Evolutionary conservation across 78 protist genomes (phyloP), one percentile per base, ranked within the genome.

Genomic region (Mantamonas sphyraenae): DNA sequence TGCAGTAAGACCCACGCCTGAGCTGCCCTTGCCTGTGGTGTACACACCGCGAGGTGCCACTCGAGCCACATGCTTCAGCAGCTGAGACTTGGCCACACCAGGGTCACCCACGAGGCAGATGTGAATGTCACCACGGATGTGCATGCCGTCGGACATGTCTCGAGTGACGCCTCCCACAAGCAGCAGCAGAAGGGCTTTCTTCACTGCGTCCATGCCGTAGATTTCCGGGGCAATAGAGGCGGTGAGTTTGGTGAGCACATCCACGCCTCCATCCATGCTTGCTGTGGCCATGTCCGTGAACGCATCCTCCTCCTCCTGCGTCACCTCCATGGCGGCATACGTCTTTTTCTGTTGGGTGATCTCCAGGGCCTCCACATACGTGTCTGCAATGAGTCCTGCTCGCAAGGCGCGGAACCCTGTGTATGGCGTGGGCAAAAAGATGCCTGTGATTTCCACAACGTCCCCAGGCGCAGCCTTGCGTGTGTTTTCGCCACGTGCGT

Each of bases 21-120:
- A 71, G 39, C 84, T 56, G 7, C 99, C 99, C 69, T 91, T 93
- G 45, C 99, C 99, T 0, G 96, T 90, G 16, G 98, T 92, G 82
- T 89, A 93, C 35, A 89, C 91, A 19, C 86, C 89, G 28, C 97
- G 79, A 12, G 95, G 92, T 14, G 92, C 71, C 3, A 91, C 8
- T 20, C 0, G 3, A 0, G 89, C 24, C 35, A 90, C 30, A 33
- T 74, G 65, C 76, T 92, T 92, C 38, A 97, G 88, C 37, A 97
- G 63, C 81, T 98, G 99, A 37, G 94, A 82, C 84, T 98, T 98
- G 65, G 99, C 99, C 3, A 98, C 99, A n/a, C 99, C 99, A 2
- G 99, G 99, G 74, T 98, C 99, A 4, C 99, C 99, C 92, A 97
- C 86, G 39, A 98, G 60, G 72, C 91, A 93, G 1, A 98, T 42